Base-by-base conservation (phyloP, 2,329 filamentous ascomycete species). In the Ophiognomonia clavigignenti-juglandacearum region DNA sequence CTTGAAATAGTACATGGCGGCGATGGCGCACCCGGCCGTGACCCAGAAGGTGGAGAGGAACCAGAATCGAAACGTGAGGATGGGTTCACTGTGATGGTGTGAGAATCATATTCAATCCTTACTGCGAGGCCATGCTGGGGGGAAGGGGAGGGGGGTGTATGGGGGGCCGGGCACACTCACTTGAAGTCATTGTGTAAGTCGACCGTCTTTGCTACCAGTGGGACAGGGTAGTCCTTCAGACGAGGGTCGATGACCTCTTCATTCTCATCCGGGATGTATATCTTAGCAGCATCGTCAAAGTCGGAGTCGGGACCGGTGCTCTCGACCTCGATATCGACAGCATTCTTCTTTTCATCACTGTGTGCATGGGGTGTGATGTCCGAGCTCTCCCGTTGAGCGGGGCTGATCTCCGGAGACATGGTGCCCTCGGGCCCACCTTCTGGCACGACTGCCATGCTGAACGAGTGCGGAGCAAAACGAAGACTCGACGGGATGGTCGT, bases 1-100 rank as follows among this genome's bases (percentile, higher is more conserved):
- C 48, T 64, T 64, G 50, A 63, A 63, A 48, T 61, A 62, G 48
- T 64, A 64, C 41, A 64, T 58, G 18, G 60, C 56, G 11, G 59
- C 58, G 14, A 63, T 56, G 22, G 54, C 57, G 29, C 57, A 60
- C 27, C 61, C 61, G 32, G 56, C 41, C 1, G 59, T 40, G 6
- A 62, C 59, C 61, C 61, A 64, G 26, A 64, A 62, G 6, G 61
- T 61, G 9, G 59, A 53, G 8, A 63, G 52, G 19, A 61, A 34
- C 51, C 55, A 63, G 50, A 62, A 64, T 16, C 60, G 57, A 23
- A 63, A 64, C 4, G 61, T 63, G n/a, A 64, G 53, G 26, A 64
- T 62, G 0, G 60, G 61, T 43, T 64, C 59, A 23, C 55, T 60
- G 19, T 14, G 32, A 6, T 24, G 20, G 8, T 22, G n/a, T 45